A percentile compares a stretch with the other conserved stretches of the same genome.
Evolutionary conservation across 768 basidiomycete genomes (phyloP).

Genomic region (Leccinum fibrillosum): DNA sequence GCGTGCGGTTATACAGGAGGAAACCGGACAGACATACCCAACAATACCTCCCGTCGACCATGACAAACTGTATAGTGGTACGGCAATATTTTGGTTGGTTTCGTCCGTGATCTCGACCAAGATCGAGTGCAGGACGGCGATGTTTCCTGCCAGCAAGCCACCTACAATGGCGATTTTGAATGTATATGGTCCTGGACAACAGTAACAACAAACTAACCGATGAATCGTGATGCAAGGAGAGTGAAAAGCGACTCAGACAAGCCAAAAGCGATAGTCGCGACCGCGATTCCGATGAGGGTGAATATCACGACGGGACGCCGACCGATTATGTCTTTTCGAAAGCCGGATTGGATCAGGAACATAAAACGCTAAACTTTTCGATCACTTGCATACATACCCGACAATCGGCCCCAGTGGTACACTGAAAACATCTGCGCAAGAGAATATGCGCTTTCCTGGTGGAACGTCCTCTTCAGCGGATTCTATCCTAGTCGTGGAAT

Average conservation of each 20-base stretch:
- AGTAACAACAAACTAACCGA: neutral
- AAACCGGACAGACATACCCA: neutral
- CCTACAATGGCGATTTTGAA: neutral
- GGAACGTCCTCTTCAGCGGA: neutral
- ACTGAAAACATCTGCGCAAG: constrained; percentile 5
- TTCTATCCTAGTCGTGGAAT: too few relatives aligned
- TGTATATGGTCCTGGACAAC: neutral
- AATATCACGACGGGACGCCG: constrained; percentile 5
- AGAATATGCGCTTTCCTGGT: constrained; percentile 2
- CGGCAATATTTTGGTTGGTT: constrained; percentile 11
- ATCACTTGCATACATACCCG: neutral
- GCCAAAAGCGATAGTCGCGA: constrained; percentile 5
- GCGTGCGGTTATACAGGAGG: neutral
- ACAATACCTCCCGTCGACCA: constrained; percentile 4
- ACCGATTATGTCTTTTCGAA: neutral
- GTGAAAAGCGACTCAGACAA: constrained; percentile 9
- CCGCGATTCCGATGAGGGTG: constrained; percentile 1
- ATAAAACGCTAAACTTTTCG: neutral
- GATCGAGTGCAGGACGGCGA: constrained; percentile 9
- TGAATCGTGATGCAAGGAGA: constrained; percentile 5
- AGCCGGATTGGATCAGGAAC: neutral
- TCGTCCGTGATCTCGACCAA: constrained; percentile 13
- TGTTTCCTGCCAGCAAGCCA: constrained; percentile 9
- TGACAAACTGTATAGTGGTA: constrained; percentile 10
- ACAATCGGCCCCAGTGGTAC: constrained; percentile 7